Base-by-base conservation (phyloP, 345 rosid genomes). In the Corchorus capsularis region DNA sequence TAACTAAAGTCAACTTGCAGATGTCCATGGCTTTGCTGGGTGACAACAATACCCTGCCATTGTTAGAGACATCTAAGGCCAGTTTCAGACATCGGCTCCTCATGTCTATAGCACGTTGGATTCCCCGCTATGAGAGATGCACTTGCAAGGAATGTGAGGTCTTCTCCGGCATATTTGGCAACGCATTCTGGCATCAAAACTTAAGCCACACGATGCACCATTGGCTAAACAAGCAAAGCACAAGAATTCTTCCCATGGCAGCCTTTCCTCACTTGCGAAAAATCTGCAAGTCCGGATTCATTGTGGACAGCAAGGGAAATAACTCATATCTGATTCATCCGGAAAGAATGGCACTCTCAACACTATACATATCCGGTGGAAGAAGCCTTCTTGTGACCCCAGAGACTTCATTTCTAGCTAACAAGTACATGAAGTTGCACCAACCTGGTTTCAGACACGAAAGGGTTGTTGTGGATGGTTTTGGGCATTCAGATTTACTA, bases 101-200 rank as follows among this genome's bases (percentile, higher is more conserved):
- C 57, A 84, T 69, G 70, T 43, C 8, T 45, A 69, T 86, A n/a
- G 84, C 84, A 55, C n/a, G 52, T 62, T 80, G 67, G 47, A 17
- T 84, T 34, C 86, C 86, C 9, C 79, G 84, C 52, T 80, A 84
- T 5, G 87, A 86, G 78, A 74, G 83, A 79, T 82, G 86, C 79
- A 79, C 69, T 13, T 59, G 80, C 77, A 43, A 63, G 19, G 84
- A 82, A 63, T 86, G 89, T n/a, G 84, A 86, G 65, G 75, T 80
- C 11, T 72, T 82, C 45, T 84, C 86, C 27, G 87, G 86, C 52
- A 82, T 86, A 76, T 86, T 86, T 75, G 87, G 87, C 56, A 86
- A 82, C n/a, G 1, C 80, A 66, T 86, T 80, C 78, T 84, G 84
- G 86, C 89, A 82, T 54, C 82, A 82, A 75, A 86, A 86, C 17